phyloP scores from a whole-genome alignment of 768 basidiomycete genomes.

The Hypsizygus marmoreus region DNA sequence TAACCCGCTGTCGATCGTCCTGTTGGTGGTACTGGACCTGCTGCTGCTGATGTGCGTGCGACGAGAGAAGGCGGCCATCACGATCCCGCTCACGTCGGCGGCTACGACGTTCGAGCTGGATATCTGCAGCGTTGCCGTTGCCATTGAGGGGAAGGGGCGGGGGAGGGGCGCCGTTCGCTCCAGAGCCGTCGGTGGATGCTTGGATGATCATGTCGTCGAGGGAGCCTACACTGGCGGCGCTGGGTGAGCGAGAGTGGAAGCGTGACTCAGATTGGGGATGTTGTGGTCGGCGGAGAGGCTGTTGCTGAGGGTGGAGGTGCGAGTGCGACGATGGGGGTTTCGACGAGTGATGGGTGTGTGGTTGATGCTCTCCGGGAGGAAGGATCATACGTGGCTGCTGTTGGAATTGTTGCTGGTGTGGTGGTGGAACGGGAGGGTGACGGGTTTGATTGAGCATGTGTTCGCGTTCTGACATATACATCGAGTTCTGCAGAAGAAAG shows the following conservation, averaged over 20 bases:
- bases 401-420: not conserved
- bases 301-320: conserved; percentile 5
- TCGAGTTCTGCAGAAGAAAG: not conserved
- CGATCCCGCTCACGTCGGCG: no score
- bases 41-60: no score
- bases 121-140: no score
- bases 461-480: no score
- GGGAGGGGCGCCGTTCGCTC: no score
- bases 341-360: conserved; percentile 1
- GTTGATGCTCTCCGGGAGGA: conserved; percentile 10
- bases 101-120: no score
- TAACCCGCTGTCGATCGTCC: not conserved
- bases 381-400: conserved; percentile 21
- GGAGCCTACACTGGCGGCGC: conserved; percentile 39
- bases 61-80: no score
- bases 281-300: conserved; percentile 2
- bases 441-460: no score
- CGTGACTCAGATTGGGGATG: conserved; percentile 10
- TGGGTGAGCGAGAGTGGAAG: conserved; percentile 24
- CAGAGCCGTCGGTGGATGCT: conserved; percentile 34
- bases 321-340: not conserved
- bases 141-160: conserved; percentile 8
- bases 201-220: conserved; percentile 49
- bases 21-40: no score
- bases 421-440: not conserved